Percentiles rank a stretch among this genome's conserved stretches.
These are phyloP conservation scores for Podospora tetraspora DNA, from an alignment of 495 filamentous ascomycete genomes.

Conservation along the genomic window DNA sequence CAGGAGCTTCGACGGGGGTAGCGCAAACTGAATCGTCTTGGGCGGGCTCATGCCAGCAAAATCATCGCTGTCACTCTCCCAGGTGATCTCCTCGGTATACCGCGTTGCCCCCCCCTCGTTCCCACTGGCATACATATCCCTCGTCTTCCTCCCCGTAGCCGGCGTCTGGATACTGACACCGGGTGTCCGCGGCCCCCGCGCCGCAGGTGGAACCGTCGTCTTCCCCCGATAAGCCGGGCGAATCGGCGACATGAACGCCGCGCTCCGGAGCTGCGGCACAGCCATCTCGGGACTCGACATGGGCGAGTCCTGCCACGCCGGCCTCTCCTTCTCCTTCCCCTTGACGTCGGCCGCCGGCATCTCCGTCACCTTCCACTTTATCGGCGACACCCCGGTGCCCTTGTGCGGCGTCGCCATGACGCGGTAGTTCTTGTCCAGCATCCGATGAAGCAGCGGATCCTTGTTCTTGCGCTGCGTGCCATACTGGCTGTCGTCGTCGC, in stretches of 20 bases:
- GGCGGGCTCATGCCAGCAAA: conserved; percentile 77
- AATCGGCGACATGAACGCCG: conserved; percentile 76
- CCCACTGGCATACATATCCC: conserved; percentile 34
- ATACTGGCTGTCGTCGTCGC: conserved; percentile 41
- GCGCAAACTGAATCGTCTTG: conserved; percentile 94
- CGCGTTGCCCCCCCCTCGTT: conserved; percentile 30
- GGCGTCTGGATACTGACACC: conserved; percentile 79
- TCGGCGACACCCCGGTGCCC: conserved; percentile 26
- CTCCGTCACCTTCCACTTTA: conserved; percentile 35
- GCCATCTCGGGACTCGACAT: conserved; percentile 74
- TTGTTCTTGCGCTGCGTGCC: conserved; percentile 37
- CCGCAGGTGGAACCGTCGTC: background rate
- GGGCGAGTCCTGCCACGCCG: conserved; percentile 52
- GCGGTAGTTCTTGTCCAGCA: conserved; percentile 90
- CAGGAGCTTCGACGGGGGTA: conserved; percentile 79
- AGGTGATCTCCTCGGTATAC: conserved; percentile 49
- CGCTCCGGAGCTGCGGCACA: conserved; percentile 72
- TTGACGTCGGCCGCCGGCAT: conserved; percentile 17
- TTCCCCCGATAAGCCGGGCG: conserved; percentile 27
- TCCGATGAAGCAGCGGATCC: conserved; percentile 77
- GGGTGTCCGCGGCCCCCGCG: conserved; percentile 51
- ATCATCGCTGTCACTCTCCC: conserved; percentile 61
- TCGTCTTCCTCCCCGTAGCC: conserved; percentile 37
- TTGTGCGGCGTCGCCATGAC: conserved; percentile 84
- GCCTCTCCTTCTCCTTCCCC: conserved; percentile 35